Conservation (phyloP, 148 eudicot genomes). For the Chenopodium quinoa region DNA sequence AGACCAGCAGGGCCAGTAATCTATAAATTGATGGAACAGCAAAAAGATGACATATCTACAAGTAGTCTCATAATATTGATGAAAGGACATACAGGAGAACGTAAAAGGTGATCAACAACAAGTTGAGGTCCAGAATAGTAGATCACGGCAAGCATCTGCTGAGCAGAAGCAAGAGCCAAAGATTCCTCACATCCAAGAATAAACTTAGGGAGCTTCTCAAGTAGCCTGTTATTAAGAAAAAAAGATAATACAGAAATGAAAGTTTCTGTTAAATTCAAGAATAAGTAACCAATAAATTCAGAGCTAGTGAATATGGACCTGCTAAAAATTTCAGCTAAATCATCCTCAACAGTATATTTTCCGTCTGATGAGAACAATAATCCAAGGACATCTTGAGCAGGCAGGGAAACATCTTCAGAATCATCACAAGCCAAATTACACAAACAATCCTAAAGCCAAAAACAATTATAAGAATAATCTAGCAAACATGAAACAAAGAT, state of each 20-base stretch:
- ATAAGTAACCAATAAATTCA: background rate
- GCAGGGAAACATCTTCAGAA: slow-evolving; percentile 61
- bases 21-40: background rate
- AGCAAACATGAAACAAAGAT: background rate
- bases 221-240: slow-evolving; percentile 47
- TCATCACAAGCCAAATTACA: slow-evolving; percentile 81
- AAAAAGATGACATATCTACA: background rate
- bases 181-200: slow-evolving; percentile 83
- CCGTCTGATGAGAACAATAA: slow-evolving; percentile 44
- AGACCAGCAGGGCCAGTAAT: background rate
- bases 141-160: slow-evolving; percentile 71
- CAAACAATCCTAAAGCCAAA: slow-evolving; percentile 67
- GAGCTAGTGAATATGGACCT: slow-evolving; percentile 45
- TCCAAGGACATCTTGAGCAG: slow-evolving; percentile 66
- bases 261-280: slow-evolving; percentile 1
- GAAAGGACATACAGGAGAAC: slow-evolving; percentile 67
- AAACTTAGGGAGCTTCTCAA: slow-evolving; percentile 81
- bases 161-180: slow-evolving; percentile 65
- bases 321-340: slow-evolving; percentile 61
- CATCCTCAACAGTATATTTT: slow-evolving; percentile 49
- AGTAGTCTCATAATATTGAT: slow-evolving; percentile 9
- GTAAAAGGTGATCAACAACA: slow-evolving; percentile 61
- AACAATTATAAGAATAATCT: slow-evolving; percentile 1
- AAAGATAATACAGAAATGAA: background rate
- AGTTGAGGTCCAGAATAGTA: slow-evolving; percentile 87